phyloP scores from a whole-genome alignment of 495 filamentous ascomycete species.

The Neurospora tetraspora region DNA sequence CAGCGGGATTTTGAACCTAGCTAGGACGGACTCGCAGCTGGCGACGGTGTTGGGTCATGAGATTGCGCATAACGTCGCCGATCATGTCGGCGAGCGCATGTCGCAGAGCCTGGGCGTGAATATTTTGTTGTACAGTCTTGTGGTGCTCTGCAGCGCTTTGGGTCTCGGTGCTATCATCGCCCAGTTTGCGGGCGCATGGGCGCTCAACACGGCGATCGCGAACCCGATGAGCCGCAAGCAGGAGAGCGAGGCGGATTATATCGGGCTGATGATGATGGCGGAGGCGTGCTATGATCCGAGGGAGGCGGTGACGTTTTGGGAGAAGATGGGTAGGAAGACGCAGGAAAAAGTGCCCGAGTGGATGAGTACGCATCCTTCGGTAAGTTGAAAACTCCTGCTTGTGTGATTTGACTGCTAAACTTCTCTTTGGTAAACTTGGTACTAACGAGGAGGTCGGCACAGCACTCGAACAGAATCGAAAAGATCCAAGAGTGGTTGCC shows the following conservation, averaged over 20 bases:
- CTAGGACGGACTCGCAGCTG: slow-evolving; percentile 60
- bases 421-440: background rate
- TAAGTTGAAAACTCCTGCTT: slow-evolving; percentile 24
- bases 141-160: slow-evolving; percentile 45
- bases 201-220: slow-evolving; percentile 54
- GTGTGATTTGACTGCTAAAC: background rate
- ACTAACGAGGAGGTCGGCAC: slow-evolving; percentile 19
- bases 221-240: slow-evolving; percentile 60
- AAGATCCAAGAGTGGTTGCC: slow-evolving; percentile 61
- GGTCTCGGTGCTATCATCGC: slow-evolving; percentile 27
- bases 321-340: slow-evolving; percentile 56
- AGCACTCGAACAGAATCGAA: slow-evolving; percentile 56
- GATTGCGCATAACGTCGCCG: slow-evolving; percentile 85
- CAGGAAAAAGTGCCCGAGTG: slow-evolving; percentile 58
- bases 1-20: slow-evolving; percentile 68
- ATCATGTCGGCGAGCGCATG: slow-evolving; percentile 69
- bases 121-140: slow-evolving; percentile 37
- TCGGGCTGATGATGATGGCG: slow-evolving; percentile 65
- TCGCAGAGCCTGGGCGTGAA: slow-evolving; percentile 49
- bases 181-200: slow-evolving; percentile 29
- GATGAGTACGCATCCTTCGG: slow-evolving; percentile 78
- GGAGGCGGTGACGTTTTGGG: slow-evolving; percentile 66
- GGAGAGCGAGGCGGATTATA: slow-evolving; percentile 70
- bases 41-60: slow-evolving; percentile 86
- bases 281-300: slow-evolving; percentile 58